Evolutionary conservation across 1,284 basidiomycete genomes (phyloP).

Genomic region (Bondarzewia mesenterica): DNA sequence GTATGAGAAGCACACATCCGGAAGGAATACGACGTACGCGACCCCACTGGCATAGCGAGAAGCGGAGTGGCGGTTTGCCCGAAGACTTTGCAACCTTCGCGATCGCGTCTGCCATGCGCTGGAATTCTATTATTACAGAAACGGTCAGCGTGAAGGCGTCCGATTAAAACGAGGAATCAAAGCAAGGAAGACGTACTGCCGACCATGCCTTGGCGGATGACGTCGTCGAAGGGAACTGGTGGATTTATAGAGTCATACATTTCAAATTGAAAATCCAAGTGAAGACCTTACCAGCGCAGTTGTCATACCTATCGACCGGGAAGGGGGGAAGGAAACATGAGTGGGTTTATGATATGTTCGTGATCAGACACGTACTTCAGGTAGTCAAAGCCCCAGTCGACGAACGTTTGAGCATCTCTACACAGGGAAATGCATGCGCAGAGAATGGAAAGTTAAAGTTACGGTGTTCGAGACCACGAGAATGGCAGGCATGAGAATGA

Average conservation of each 20-base stretch:
- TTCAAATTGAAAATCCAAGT: too few species aligned
- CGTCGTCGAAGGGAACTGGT: conserved; percentile 46
- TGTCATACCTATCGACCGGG: conserved; percentile 3
- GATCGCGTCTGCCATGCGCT: conserved; percentile 48
- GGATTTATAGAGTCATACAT: too few species aligned
- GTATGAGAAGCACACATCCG: too few species aligned
- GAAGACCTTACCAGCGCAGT: conserved; percentile 6
- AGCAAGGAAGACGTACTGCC: conserved; percentile 34
- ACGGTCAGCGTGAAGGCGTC: not conserved
- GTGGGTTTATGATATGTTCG: not conserved
- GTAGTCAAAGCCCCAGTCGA: conserved; percentile 52
- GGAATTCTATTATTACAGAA: conserved; percentile 12
- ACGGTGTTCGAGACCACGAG: too few species aligned
- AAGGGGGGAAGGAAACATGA: not conserved
- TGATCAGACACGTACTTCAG: conserved; percentile 36
- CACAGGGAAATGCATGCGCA: not conserved
- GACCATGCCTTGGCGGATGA: conserved; percentile 43
- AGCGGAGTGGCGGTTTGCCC: conserved; percentile 37
- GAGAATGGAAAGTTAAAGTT: too few species aligned
- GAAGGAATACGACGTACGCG: conserved; percentile 26
- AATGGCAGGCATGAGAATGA: too few species aligned
- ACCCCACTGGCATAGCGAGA: conserved; percentile 53
- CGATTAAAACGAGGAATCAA: not conserved
- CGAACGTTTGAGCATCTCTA: conserved; percentile 41
- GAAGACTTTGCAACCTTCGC: conserved; percentile 31